Base-by-base conservation (phyloP, 371 early-diverging fungal species). In the Entomophthora muscae region DNA sequence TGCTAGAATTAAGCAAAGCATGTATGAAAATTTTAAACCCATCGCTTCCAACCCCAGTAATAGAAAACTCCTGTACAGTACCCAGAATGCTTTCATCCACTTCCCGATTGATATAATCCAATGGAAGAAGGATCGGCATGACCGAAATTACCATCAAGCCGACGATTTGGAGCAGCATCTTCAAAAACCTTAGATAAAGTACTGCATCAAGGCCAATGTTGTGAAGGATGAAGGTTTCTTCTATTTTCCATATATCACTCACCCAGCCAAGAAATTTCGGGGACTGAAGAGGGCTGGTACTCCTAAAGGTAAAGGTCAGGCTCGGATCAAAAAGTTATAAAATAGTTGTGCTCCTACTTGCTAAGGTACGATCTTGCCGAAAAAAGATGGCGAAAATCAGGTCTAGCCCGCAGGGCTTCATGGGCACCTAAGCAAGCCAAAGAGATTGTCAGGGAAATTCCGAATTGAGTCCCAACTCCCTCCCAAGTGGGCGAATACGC, bases 161-260 rank as follows among this genome's bases (percentile, higher is more conserved):
- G 23, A 80, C 66, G 60, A 82, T 80, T 54, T 82, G 81, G 30
- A 79, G 72, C 30, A 78, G 74, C 81, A 82, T 82, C 42, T 74
- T 75, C n/a, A 84, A 68, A 69, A 78, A 83, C 2, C 81, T 79
- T n/a, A 84, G 65, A 66, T 80, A 78, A 79, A 84, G 80, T 24
- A 79, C 77, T 0, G 84, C 81, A 54, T 84, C 84, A 7, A 84
- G 65, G 21, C 84, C 84, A 1, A 79, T 77, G 63, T 76, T 21
- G 30, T 52, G 53, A 17, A 63, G 32, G n/a, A 63, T 53, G 27
- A 52, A 52, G n/a, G 54, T 53, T 32, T 63, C 53, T 17, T 51
- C 52, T 32, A 63, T 55, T 3, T 32, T 27, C 52, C 29, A 63
- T 32, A 63, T 32, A 1, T 52, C 26, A 2, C 7, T n/a, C 31